Conservation (phyloP, 1,284 basidiomycete genomes). For the Trichosporon ovoides region DNA sequence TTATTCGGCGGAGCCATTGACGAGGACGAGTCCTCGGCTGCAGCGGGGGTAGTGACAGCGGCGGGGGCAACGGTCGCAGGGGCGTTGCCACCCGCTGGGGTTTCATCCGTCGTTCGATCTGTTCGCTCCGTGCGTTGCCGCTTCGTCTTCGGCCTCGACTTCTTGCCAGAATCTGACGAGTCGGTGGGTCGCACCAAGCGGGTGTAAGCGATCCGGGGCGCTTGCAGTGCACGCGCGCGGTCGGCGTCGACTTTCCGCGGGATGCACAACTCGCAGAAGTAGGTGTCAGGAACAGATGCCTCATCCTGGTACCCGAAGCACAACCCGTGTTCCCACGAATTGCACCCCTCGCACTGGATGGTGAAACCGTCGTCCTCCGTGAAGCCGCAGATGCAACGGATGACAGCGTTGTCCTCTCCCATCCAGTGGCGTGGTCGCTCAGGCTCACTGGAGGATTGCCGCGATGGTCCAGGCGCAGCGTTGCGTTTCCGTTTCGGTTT, state of each 20-base stretch:
- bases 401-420: slow-evolving; percentile 45
- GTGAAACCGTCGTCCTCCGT: slow-evolving; percentile 81
- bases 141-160: slow-evolving; percentile 18
- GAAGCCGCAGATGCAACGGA: slow-evolving; percentile 49
- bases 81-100: background rate
- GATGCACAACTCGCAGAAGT: slow-evolving; percentile 46
- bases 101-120: background rate
- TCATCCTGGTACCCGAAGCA: slow-evolving; percentile 71
- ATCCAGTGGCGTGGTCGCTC: slow-evolving; percentile 39
- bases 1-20: slow-evolving; percentile 13
- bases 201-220: slow-evolving; percentile 7
- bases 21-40: background rate
- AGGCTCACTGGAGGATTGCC: slow-evolving; percentile 25
- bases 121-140: slow-evolving; percentile 13
- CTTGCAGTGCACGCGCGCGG: slow-evolving; percentile 28
- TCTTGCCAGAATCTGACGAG: slow-evolving; percentile 10
- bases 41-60: too few species aligned
- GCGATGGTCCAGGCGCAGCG: slow-evolving; percentile 31
- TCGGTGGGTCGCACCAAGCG: background rate
- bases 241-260: slow-evolving; percentile 36
- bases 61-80: background rate
- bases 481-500: slow-evolving; percentile 40
- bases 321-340: slow-evolving; percentile 82
- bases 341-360: slow-evolving; percentile 84
- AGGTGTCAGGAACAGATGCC: slow-evolving; percentile 62